Percentiles rank a stretch among this genome's conserved stretches.
These are phyloP conservation scores for Trametes sp. DNA, from an alignment of 1,284 basidiomycete species.

Conservation along the genomic window DNA sequence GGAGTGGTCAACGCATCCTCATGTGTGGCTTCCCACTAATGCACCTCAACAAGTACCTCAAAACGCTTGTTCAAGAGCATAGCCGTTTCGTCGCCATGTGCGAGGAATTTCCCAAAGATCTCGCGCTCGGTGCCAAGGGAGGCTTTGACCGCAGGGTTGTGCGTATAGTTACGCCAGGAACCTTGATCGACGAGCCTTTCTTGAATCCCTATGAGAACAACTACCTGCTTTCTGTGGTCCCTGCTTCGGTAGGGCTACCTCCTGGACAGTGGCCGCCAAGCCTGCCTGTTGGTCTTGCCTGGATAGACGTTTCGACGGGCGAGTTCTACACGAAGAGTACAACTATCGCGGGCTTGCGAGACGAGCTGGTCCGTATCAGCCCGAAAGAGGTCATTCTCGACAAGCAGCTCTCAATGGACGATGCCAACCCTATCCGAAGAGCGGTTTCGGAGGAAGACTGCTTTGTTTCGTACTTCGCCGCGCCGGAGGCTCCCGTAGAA, in stretches of 20 bases:
- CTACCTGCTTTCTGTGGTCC: slow-evolving; percentile 79
- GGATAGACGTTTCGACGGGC: slow-evolving; percentile 96
- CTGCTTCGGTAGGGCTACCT: slow-evolving; percentile 19
- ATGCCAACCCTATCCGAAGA: slow-evolving; percentile 53
- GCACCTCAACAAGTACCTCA: slow-evolving; percentile 88
- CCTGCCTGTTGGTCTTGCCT: slow-evolving; percentile 68
- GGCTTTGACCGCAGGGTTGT: slow-evolving; percentile 82
- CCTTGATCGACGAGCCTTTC: slow-evolving; percentile 90
- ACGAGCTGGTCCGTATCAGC: slow-evolving; percentile 84
- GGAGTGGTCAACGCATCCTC: slow-evolving; percentile 70
- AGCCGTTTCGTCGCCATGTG: slow-evolving; percentile 89
- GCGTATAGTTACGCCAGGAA: slow-evolving; percentile 91
- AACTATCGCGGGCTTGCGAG: slow-evolving; percentile 65
- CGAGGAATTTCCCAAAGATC: slow-evolving; percentile 79
- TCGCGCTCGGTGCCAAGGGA: slow-evolving; percentile 51
- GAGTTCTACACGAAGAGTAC: slow-evolving; percentile 85
- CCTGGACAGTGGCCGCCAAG: not conserved
- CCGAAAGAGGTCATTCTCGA: slow-evolving; percentile 87
- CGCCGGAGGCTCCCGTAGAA: slow-evolving; percentile 15
- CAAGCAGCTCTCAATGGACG: slow-evolving; percentile 46
- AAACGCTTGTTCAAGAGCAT: slow-evolving; percentile 83
- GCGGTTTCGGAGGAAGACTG: slow-evolving; percentile 59
- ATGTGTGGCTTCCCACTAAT: slow-evolving; percentile 93
- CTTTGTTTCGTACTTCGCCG: slow-evolving; percentile 56
- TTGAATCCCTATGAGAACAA: slow-evolving; percentile 87